These are phyloP conservation scores for Coemansia sp. DNA, from an alignment of 192 early-diverging fungal species.

Conservation along the genomic window DNA sequence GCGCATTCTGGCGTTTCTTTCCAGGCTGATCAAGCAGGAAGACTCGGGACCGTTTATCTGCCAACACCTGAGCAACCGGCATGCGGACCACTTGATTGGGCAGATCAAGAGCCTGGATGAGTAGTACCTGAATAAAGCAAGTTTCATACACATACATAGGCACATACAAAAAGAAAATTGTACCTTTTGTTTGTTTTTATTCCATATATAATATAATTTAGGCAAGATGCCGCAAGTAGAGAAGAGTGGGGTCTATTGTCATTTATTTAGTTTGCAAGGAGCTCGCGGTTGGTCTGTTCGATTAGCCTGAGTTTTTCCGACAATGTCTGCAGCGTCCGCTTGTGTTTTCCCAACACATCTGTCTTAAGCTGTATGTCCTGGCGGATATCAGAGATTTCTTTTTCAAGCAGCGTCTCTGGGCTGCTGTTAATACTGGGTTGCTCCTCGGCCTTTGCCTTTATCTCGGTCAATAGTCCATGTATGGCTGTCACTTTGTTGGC, in stretches of 20 bases:
- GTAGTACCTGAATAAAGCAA: no score
- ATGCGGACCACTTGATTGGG: not conserved
- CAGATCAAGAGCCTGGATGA: not conserved
- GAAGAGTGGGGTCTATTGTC: no score
- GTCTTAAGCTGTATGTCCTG: conserved; percentile 34
- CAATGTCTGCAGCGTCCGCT: conserved; percentile 8
- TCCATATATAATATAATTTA: no score
- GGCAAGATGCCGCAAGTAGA: not conserved
- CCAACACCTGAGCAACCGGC: not conserved
- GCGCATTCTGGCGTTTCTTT: not conserved
- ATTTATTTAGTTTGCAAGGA: conserved; percentile 5
- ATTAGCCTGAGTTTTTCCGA: conserved; percentile 8
- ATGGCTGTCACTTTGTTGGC: conserved; percentile 13
- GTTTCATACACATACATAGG: not conserved
- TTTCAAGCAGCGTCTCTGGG: conserved; percentile 1
- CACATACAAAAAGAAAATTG: not conserved
- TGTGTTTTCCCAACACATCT: conserved; percentile 28
- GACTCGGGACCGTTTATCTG: not conserved
- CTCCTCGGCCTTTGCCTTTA: conserved; percentile 26
- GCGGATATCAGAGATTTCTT: conserved; percentile 33
- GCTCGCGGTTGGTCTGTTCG: conserved; percentile 17
- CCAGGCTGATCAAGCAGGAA: not conserved
- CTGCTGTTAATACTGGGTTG: not conserved
- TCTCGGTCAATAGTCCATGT: conserved; percentile 28
- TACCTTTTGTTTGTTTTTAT: no score